Percentiles rank a stretch among this genome's conserved stretches.
phyloP scores from a whole-genome alignment of 2,329 filamentous ascomycete genomes.

The Fonsecaea multimorphosa region DNA sequence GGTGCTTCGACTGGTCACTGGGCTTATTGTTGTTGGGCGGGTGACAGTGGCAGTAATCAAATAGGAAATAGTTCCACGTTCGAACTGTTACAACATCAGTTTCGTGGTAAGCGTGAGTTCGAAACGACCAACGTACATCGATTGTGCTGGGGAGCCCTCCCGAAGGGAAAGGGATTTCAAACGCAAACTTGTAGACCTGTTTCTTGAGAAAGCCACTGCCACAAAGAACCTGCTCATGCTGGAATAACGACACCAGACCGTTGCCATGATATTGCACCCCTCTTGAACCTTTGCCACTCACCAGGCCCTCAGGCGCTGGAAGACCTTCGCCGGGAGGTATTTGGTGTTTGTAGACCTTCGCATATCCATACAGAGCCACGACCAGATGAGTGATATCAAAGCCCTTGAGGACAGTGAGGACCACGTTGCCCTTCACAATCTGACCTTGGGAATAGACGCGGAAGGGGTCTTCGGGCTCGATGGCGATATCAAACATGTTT shows the following conservation, averaged over 20 bases:
- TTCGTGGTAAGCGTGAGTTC: slow-evolving; percentile 35
- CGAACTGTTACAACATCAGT: slow-evolving; percentile 68
- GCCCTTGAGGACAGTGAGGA: slow-evolving; percentile 65
- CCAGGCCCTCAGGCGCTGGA: slow-evolving; percentile 57
- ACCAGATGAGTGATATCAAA: slow-evolving; percentile 68
- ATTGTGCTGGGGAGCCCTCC: slow-evolving; percentile 80
- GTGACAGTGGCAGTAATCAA: slow-evolving; percentile 89
- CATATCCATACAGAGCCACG: slow-evolving; percentile 67
- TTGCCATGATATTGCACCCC: slow-evolving; percentile 65
- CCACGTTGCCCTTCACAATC: slow-evolving; percentile 64
- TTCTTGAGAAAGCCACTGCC: slow-evolving; percentile 68
- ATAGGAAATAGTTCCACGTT: slow-evolving; percentile 91
- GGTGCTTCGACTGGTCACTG: slow-evolving; percentile 78
- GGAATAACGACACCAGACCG: slow-evolving; percentile 68
- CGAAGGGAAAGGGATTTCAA: slow-evolving; percentile 66
- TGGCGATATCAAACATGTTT: slow-evolving; percentile 65
- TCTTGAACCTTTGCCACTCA: slow-evolving; percentile 60
- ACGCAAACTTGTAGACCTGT: slow-evolving; percentile 70
- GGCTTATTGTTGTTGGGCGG: slow-evolving; percentile 81
- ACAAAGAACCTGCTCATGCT: slow-evolving; percentile 68
- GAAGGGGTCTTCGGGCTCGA: slow-evolving; percentile 68
- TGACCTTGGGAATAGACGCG: slow-evolving; percentile 68
- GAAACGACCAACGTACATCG: slow-evolving; percentile 68
- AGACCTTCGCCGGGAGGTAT: slow-evolving; percentile 61
- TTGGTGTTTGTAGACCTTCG: slow-evolving; percentile 69